phyloP scores from a whole-genome alignment of 2,329 filamentous ascomycete species.

The Alternaria dauci region DNA sequence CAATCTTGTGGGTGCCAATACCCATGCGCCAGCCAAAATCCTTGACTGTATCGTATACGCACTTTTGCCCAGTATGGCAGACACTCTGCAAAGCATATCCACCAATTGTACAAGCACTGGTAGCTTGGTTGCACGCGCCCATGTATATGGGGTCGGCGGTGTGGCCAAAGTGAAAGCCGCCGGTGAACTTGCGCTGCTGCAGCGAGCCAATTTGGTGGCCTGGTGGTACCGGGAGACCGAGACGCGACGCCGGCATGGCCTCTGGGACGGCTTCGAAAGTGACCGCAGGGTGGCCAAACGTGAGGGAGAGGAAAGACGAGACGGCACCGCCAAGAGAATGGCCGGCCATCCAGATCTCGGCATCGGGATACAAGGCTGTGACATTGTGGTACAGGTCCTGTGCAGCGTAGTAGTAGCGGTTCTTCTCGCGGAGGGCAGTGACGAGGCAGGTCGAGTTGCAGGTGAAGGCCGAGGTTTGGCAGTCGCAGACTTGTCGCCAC shows the following conservation, averaged over 20 bases:
- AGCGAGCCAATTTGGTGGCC: conserved; percentile 75
- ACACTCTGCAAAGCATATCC: conserved; percentile 92
- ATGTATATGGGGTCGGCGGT: conserved; percentile 96
- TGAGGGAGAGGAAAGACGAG: conserved; percentile 85
- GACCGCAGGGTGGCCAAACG: conserved; percentile 88
- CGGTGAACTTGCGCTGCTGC: conserved; percentile 70
- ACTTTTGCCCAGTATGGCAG: conserved; percentile 90
- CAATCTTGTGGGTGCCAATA: conserved; percentile 90
- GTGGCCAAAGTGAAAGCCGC: conserved; percentile 89
- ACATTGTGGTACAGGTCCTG: conserved; percentile 92
- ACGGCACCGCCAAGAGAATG: conserved; percentile 93
- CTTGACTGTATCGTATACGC: conserved; percentile 89
- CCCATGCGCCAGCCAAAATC: conserved; percentile 93
- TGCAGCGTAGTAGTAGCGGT: conserved; percentile 89
- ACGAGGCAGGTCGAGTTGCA: conserved; percentile 93
- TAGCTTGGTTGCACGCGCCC: conserved; percentile 89
- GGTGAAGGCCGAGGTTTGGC: conserved; percentile 83
- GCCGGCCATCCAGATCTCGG: conserved; percentile 87
- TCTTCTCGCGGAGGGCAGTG: conserved; percentile 78
- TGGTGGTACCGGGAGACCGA: conserved; percentile 87
- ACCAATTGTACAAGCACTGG: conserved; percentile 86
- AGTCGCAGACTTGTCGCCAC: conserved; percentile 93
- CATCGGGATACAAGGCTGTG: conserved; percentile 82
- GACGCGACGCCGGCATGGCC: conserved; percentile 81
- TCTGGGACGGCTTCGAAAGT: conserved; percentile 95